These are phyloP conservation scores for Lactarius indigo DNA, from an alignment of 768 basidiomycete genomes.

Conservation along the genomic window DNA sequence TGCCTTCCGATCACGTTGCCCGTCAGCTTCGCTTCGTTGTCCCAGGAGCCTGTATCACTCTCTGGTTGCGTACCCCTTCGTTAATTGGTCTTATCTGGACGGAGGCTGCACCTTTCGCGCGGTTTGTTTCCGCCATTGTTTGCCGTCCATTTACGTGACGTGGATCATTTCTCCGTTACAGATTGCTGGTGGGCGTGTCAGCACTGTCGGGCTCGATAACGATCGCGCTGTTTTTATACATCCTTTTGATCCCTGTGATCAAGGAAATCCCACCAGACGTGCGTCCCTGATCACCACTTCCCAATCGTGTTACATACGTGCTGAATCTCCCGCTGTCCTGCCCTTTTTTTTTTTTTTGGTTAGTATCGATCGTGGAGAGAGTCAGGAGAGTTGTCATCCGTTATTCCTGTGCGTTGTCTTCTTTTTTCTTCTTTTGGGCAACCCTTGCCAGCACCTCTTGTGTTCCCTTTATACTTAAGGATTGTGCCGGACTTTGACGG, in stretches of 20 bases:
- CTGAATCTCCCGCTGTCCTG: slow-evolving; percentile 28
- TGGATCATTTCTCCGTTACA: slow-evolving; percentile 29
- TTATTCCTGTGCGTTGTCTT: slow-evolving; percentile 52
- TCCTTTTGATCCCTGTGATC: slow-evolving; percentile 63
- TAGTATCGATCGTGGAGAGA: slow-evolving; percentile 75
- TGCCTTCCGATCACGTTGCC: slow-evolving; percentile 43
- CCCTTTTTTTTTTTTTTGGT: background rate
- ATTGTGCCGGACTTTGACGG: background rate
- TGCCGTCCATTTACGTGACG: background rate
- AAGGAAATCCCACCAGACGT: slow-evolving; percentile 69
- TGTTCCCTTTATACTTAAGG: background rate
- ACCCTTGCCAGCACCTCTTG: background rate
- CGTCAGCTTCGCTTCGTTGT: slow-evolving; percentile 73
- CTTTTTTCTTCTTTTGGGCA: background rate
- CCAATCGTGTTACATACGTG: background rate
- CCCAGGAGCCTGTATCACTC: slow-evolving; percentile 63
- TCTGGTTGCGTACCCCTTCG: slow-evolving; percentile 54
- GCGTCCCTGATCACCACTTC: slow-evolving; percentile 30
- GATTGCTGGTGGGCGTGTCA: slow-evolving; percentile 52
- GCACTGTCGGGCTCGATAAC: slow-evolving; percentile 57
- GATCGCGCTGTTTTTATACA: slow-evolving; percentile 65
- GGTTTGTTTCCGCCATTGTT: slow-evolving; percentile 28
- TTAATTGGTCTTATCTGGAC: slow-evolving; percentile 45
- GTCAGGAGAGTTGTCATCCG: slow-evolving; percentile 61
- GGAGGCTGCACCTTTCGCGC: slow-evolving; percentile 53